Evolutionary conservation across 2,329 filamentous ascomycete genomes (phyloP), one percentile per base, ranked within the genome.

Genomic region (Colletotrichum ledebouriae): DNA sequence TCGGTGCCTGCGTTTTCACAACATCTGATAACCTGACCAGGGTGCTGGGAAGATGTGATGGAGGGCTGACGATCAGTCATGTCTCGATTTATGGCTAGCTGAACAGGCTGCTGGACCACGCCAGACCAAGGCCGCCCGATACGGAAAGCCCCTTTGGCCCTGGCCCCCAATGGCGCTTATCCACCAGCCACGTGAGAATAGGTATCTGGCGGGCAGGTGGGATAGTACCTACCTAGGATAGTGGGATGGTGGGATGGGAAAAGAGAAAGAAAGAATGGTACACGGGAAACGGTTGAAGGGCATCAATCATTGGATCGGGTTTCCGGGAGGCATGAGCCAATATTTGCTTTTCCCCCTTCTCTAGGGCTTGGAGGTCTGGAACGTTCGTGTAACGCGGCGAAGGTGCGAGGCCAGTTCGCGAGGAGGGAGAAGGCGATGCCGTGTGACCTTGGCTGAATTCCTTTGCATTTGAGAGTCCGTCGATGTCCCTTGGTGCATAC

Each of bases 61-160:
- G 6, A 7, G 20, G 34, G 47, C 11, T 15, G 58, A 41, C 34
- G 58, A 60, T 60, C 58, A 60, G 12, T 50, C 58, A 50, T 60
- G 58, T 60, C 58, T 60, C 34, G 34, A 60, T 46, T 22, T 9
- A 37, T 50, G 58, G 58, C 58, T 60, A 60, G 58, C 58, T 52
- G 58, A 60, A 42, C 7, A 17, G 6, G 29, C 29, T 29, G 29
- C 7, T 7, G 7, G 15, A 15, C 1, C 10, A 29, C 29, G 9
- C 25, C 29, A 34, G 49, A 6, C 25, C 3, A 52, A 52, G 49
- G 49, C 25, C 22, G 33, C 15, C 25, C 22, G 22, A 50, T 13
- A 50, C 4, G 47, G 47, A n/a, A 50, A 50, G 25, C 47, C 47
- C 29, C 49, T 25, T 52, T 37, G 20, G 22, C 49, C 17, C 5